Evolutionary conservation across 352 stramenopile species (phyloP), one percentile per base, ranked within the genome.

Genomic region (Aphanomyces euteiches): DNA sequence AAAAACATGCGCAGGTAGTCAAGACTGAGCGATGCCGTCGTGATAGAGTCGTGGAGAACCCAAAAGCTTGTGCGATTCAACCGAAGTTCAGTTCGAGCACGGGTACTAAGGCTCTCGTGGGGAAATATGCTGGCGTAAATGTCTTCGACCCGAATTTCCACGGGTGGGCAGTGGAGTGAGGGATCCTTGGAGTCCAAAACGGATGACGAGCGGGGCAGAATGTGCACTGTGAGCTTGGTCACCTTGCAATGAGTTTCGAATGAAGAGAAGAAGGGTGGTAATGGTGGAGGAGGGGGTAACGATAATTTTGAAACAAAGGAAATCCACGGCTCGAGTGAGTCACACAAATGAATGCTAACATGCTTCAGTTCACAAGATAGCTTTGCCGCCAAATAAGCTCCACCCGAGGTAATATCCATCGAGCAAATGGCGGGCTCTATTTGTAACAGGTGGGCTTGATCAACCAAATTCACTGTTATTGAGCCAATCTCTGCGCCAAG

Each of bases 1-100:
- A 73, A 90, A 75, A 93, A 88, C 3, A 91, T 71, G 6, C 86
- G 80, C 3, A 77, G 75, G 58, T 82, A 88, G 72, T 93, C 86
- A 6, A 93, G 69, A 0, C 79, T 90, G 43, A 90, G 45, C 37
- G 90, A 91, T 12, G 76, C 67, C 7, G 50, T 67, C 47, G 78
- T 79, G 12, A 63, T 56, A 12, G 75, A 41, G 5, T 28, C 73
- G 34, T 47, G 58, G 17, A 79, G 61, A 57, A 82, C 80, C 19
- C 74, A 81, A 6, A 84, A 66, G 67, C 88, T 87, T 13, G 91
- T 66, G 38, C 78, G 77, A 47, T 79, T 84, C 36, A 73, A 81
- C 63, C 90, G 86, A 5, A 93, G 73, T 59, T 92, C 81, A 36
- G 75, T 74, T 50, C 83, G 88, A 12, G 86, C 84, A 43, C 86